Evolutionary conservation across 139 green algal genomes (phyloP).

Genomic region (Medakamo hakoo): DNA sequence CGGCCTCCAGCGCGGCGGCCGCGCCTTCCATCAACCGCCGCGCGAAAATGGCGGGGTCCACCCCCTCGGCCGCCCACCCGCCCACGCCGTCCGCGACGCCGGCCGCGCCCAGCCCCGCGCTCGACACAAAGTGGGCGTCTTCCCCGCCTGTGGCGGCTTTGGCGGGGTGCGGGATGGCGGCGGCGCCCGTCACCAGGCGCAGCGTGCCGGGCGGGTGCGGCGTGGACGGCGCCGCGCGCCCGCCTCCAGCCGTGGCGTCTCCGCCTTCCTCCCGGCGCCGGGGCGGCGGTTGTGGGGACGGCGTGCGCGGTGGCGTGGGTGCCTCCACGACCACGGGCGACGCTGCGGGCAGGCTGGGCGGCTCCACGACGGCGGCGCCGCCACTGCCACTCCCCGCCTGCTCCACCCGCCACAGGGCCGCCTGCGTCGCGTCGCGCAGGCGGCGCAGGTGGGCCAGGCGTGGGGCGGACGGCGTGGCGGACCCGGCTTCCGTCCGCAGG

Average conservation of each 20-base stretch:
- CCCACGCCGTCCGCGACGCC: conserved; percentile 80
- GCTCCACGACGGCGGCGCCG: no score
- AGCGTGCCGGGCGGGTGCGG: conserved; percentile 1
- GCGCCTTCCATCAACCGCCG: conserved; percentile 28
- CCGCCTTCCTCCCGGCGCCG: no score
- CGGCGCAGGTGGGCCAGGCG: neutral
- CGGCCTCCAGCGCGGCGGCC: conserved; percentile 1
- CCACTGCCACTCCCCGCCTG: no score
- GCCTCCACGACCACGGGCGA: no score
- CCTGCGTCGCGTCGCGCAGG: neutral
- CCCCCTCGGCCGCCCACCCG: conserved; percentile 67
- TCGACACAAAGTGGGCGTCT: conserved; percentile 68
- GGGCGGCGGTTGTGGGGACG: neutral
- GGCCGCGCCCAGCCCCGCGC: conserved; percentile 31
- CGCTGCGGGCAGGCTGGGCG: no score
- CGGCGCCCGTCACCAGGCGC: conserved; percentile 18
- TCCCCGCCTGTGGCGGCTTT: conserved; percentile 68
- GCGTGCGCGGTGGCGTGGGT: neutral
- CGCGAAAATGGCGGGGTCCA: conserved; percentile 67
- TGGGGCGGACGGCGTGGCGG: neutral
- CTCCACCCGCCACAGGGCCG: neutral
- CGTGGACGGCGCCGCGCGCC: no score
- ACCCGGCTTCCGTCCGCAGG: neutral
- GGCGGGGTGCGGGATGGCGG: conserved; percentile 54
- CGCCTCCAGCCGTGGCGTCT: no score